phyloP scores from a whole-genome alignment of 2,329 filamentous ascomycete genomes.

The Juglanconis juglandina region DNA sequence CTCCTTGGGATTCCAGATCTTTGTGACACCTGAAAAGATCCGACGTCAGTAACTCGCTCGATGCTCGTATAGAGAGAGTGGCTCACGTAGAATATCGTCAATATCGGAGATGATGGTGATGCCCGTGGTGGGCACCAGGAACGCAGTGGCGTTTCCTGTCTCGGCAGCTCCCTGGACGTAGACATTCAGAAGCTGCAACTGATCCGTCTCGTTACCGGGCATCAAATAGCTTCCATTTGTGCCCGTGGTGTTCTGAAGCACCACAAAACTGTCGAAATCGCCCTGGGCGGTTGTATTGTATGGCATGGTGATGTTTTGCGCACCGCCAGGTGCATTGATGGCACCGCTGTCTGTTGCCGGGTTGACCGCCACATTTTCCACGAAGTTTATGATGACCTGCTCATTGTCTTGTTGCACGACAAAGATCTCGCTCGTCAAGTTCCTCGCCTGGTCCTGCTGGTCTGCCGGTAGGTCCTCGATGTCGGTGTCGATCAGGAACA shows the following conservation, averaged over 20 bases:
- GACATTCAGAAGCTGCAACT: constrained; percentile 66
- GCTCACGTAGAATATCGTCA: constrained; percentile 68
- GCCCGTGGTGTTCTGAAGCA: constrained; percentile 56
- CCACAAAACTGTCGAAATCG: constrained; percentile 71
- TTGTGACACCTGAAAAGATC: constrained; percentile 50
- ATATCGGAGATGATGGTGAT: constrained; percentile 74
- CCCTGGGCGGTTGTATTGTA: constrained; percentile 64
- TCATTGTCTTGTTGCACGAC: constrained; percentile 68
- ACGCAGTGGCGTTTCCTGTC: constrained; percentile 71
- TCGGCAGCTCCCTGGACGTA: constrained; percentile 58
- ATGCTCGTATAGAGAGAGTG: no score
- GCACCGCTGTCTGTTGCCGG: constrained; percentile 56
- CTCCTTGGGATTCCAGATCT: constrained; percentile 73
- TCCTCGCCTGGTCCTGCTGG: constrained; percentile 66
- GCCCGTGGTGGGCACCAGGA: constrained; percentile 67
- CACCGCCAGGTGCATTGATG: constrained; percentile 51
- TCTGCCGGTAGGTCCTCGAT: constrained; percentile 56
- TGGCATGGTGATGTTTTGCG: constrained; percentile 61
- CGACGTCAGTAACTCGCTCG: not conserved
- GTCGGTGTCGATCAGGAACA: constrained; percentile 64
- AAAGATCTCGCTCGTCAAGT: constrained; percentile 69
- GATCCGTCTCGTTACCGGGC: constrained; percentile 61
- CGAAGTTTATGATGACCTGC: constrained; percentile 61
- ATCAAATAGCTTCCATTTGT: constrained; percentile 46
- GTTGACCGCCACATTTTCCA: constrained; percentile 39